These are phyloP conservation scores for Rhodotorula glutinis DNA, from an alignment of 1,284 basidiomycete species.

Conservation along the genomic window DNA sequence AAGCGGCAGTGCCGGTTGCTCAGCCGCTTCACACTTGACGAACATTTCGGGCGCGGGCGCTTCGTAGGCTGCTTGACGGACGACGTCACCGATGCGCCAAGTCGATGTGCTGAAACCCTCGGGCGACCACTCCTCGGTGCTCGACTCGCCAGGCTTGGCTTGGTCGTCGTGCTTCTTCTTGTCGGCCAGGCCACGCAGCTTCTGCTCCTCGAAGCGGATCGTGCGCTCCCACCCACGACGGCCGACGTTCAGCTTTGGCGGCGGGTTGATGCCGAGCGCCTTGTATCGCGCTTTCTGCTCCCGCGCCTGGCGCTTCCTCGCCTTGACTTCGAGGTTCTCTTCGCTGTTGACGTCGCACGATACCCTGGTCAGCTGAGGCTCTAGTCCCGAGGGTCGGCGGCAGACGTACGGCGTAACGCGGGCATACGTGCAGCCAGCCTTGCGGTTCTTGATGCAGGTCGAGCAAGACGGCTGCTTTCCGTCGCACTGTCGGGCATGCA, in stretches of 20 bases:
- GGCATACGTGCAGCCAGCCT: not conserved
- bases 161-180: not conserved
- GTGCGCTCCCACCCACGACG: conserved; percentile 3
- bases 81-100: not conserved
- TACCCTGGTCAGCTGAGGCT: not conserved
- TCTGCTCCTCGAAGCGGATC: conserved; percentile 4
- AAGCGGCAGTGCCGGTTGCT: not conserved
- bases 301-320: conserved; percentile 6
- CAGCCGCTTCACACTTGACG: not conserved
- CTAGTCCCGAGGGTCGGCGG: no score
- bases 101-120: not conserved
- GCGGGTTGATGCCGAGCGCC: not conserved
- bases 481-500: conserved; percentile 1
- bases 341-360: not conserved
- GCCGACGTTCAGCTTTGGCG: not conserved
- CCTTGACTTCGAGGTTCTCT: conserved; percentile 18
- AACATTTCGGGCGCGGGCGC: not conserved
- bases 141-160: not conserved
- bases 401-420: not conserved
- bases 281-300: conserved; percentile 4
- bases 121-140: not conserved
- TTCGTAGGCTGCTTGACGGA: not conserved
- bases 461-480: conserved; percentile 2
- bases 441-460: not conserved
- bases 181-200: not conserved